Conservation (phyloP, 164 flowering plant species). For the Liquidambar formosana region DNA sequence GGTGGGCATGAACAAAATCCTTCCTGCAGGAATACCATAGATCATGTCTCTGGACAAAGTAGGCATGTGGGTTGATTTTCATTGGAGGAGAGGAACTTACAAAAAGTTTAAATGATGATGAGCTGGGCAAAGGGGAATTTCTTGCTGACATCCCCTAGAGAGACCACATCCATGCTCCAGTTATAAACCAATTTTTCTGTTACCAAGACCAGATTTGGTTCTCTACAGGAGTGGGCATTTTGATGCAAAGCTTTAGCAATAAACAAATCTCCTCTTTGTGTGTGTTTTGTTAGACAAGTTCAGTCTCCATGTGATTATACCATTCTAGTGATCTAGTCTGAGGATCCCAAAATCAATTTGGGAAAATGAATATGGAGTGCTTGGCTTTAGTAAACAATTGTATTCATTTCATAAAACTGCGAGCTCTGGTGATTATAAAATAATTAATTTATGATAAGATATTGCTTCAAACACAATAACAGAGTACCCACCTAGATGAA, state of each 20-base stretch:
- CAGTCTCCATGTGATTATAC: constrained; percentile 7
- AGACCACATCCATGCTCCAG: constrained; percentile 11
- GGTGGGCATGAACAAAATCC: constrained; percentile 38
- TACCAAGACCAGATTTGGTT: constrained; percentile 26
- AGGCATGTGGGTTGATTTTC: constrained; percentile 29
- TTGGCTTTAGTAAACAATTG: background rate
- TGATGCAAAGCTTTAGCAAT: constrained; percentile 1
- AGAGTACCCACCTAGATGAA: too few relatives aligned
- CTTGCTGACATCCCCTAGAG: constrained; percentile 19
- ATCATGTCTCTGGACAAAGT: constrained; percentile 27
- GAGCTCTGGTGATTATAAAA: too few relatives aligned
- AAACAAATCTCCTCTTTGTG: background rate
- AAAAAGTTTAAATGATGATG: constrained; percentile 11
- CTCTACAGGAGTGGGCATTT: background rate
- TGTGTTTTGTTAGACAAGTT: background rate
- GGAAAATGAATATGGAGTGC: background rate
- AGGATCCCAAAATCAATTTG: background rate
- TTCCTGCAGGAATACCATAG: constrained; percentile 26
- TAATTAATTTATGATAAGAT: too few relatives aligned
- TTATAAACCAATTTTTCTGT: constrained; percentile 5
- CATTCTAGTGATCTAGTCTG: background rate
- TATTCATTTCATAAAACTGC: background rate
- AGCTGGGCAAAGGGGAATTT: constrained; percentile 21
- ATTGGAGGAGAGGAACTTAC: constrained; percentile 17
- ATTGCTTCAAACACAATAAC: too few relatives aligned